Evolutionary conservation across 176 grass and related monocot species (phyloP).

Genomic region (Chrysopogon serrulatus): DNA sequence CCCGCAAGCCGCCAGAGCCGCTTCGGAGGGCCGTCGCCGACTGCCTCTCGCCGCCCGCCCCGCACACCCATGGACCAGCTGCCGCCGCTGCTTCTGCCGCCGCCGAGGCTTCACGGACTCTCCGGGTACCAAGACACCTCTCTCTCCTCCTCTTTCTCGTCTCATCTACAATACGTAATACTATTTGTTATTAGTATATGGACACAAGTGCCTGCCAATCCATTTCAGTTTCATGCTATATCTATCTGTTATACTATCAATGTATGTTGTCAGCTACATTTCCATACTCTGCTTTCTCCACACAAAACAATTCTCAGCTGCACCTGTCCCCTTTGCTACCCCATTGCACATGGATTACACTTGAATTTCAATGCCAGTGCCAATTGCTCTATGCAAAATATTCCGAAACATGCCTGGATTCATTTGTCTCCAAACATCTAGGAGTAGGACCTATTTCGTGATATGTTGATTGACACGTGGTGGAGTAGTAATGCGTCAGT

Average conservation of each 20-base stretch:
- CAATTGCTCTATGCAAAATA: not conserved
- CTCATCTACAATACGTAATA: not conserved
- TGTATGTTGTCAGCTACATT: not conserved
- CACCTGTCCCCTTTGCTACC: not conserved
- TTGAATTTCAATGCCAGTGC: not conserved
- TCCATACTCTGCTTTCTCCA: not conserved
- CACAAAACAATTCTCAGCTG: not conserved
- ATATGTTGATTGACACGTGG: not conserved
- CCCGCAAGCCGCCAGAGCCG: slow-evolving; percentile 81
- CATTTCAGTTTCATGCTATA: not conserved
- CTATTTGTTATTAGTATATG: not conserved
- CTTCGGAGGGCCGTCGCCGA: slow-evolving; percentile 86
- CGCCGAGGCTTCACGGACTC: slow-evolving; percentile 67
- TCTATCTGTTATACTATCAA: not conserved
- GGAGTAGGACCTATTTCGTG: not conserved
- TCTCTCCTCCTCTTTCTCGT: not conserved
- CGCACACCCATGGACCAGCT: slow-evolving; percentile 62
- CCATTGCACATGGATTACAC: not conserved
- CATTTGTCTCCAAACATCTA: not conserved
- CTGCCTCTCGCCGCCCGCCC: slow-evolving; percentile 79
- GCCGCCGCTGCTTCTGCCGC: slow-evolving; percentile 46
- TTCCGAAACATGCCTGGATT: not conserved
- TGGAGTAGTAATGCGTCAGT: not conserved
- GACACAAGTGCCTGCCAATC: not conserved
- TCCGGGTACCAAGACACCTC: slow-evolving; percentile 61